Base-by-base conservation (phyloP, 495 filamentous ascomycete species). In the Podospora pseudoanserina region DNA sequence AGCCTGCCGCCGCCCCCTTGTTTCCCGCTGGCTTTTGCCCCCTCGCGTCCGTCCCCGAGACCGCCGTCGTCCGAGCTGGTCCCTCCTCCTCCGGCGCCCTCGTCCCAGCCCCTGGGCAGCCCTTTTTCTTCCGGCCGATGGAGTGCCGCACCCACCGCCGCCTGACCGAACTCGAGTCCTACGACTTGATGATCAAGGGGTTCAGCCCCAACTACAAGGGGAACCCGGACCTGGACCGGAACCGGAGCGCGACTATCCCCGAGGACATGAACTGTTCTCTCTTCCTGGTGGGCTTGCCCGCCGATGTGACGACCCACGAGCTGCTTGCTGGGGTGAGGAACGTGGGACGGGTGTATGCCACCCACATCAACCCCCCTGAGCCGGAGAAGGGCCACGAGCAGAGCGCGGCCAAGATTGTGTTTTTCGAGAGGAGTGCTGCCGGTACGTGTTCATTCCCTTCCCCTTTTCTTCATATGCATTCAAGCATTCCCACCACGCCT, bases 401-500 rank as follows among this genome's bases (percentile, higher is more conserved):
- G 3, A 70, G 73, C 4, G 79, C 81, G 0, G 80, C 80, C 0
- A 81, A 79, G 64, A 66, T 83, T 1, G 74, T 79, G 2, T 83
- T 83, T 68, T 83, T 83, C 53, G 73, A 77, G 18, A 62, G 76
- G 5, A 19, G 27, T 0, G 75, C 73, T 0, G 76, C 76, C 1
- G 73, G 72, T 73, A 23, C 44, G 71, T 66, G 9, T 64, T 39
- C 19, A n/a, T 19, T 58, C 49, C 7, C 32, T 55, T 62, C 27
- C 19, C 11, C 26, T 18, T 60, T 49, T 49, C 54, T 63, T 5
- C 49, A 32, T 20, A 1, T 28, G 34, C 30, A 13, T 59, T 55
- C 27, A 4, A 26, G 34, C 39, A 9, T 9, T 16, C 39, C 13
- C 15, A 16, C 9, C 13, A 49, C 13, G 39, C 39, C 39, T 49